Conservation (phyloP, 371 early-diverging fungal genomes). For the Mucor racemosus region DNA sequence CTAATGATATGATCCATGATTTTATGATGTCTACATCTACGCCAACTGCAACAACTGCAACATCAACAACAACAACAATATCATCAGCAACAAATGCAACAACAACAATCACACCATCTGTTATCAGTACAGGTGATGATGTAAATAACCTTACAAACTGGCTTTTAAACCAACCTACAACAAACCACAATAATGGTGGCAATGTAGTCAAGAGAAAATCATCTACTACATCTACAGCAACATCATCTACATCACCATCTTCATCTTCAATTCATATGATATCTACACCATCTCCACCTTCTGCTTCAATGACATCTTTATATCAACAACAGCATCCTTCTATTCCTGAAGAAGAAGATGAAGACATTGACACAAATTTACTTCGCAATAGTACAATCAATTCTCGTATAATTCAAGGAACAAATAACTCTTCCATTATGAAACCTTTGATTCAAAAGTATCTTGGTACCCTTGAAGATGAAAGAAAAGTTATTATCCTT, state of each 20-base stretch:
- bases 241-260: slow-evolving; percentile 24
- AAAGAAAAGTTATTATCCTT: slow-evolving; percentile 71
- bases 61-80: slow-evolving; percentile 21
- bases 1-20: slow-evolving; percentile 17
- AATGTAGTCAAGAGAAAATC: slow-evolving; percentile 12
- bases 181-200: neutral
- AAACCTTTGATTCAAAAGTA: slow-evolving; percentile 52
- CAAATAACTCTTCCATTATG: slow-evolving; percentile 27
- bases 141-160: slow-evolving; percentile 22
- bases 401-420: slow-evolving; percentile 38
- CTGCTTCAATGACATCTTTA: slow-evolving; percentile 33
- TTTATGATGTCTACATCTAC: slow-evolving; percentile 18
- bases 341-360: slow-evolving; percentile 57
- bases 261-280: slow-evolving; percentile 28
- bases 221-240: slow-evolving; percentile 22
- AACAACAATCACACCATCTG: slow-evolving; percentile 32
- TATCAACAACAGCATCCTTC: slow-evolving; percentile 42
- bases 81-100: slow-evolving; percentile 19
- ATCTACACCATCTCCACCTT: slow-evolving; percentile 48
- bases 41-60: neutral
- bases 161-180: slow-evolving; percentile 21
- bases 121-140: slow-evolving; percentile 19
- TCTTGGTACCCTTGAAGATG: slow-evolving; percentile 49
- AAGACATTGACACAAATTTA: slow-evolving; percentile 30
- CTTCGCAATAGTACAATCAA: slow-evolving; percentile 20